Evolutionary conservation across 164 flowering plant genomes (phyloP).

Genomic region (Taxillus chinensis): DNA sequence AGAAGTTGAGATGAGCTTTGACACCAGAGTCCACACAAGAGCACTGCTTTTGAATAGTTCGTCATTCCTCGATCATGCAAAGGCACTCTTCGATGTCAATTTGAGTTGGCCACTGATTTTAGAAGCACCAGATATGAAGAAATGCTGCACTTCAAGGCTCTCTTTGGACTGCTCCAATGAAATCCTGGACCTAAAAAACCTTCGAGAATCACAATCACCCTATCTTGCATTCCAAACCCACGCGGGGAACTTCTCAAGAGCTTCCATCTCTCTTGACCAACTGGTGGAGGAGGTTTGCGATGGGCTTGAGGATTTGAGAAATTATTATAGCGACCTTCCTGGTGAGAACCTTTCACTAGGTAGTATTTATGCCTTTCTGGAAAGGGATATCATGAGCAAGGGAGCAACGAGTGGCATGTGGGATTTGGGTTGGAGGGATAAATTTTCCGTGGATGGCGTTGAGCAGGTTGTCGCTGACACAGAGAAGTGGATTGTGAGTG

Average conservation of each 20-base stretch:
- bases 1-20: constrained; percentile 5
- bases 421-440: constrained; percentile 56
- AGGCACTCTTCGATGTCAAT: constrained; percentile 38
- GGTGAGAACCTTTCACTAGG: constrained; percentile 19
- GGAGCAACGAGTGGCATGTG: constrained; percentile 35
- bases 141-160: constrained; percentile 17
- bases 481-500: constrained; percentile 39
- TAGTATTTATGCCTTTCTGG: constrained; percentile 26
- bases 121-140: constrained; percentile 8
- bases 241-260: constrained; percentile 1
- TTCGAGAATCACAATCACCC: constrained; percentile 8
- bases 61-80: constrained; percentile 38
- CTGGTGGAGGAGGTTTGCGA: constrained; percentile 43
- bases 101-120: constrained; percentile 7
- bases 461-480: constrained; percentile 32
- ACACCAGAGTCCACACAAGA: constrained; percentile 11
- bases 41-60: constrained; percentile 34
- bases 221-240: constrained; percentile 7
- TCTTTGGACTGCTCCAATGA: constrained; percentile 56
- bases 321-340: constrained; percentile 22
- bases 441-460: constrained; percentile 32
- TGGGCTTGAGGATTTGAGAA: constrained; percentile 39
- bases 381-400: constrained; percentile 40
- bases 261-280: constrained; percentile 23
- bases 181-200: constrained; percentile 32